phyloP scores from a whole-genome alignment of 179 eudicot species.

The Beta macrorhiza region DNA sequence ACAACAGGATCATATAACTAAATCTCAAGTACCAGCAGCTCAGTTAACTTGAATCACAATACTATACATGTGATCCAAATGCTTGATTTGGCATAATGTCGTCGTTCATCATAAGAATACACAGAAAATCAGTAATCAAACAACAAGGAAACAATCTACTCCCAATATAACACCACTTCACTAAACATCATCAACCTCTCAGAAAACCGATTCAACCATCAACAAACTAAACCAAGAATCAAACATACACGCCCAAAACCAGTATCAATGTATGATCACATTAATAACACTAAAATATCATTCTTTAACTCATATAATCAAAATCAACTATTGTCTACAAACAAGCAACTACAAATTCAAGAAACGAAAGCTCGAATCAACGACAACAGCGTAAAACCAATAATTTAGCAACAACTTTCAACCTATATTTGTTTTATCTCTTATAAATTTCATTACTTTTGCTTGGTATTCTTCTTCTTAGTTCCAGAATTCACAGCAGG shows the following conservation, averaged over 20 bases:
- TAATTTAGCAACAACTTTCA: background rate
- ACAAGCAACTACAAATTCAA: background rate
- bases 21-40: background rate
- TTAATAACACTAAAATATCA: background rate
- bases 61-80: background rate
- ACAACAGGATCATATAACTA: background rate
- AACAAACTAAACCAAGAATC: background rate
- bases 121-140: background rate
- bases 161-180: background rate
- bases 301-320: slow-evolving; percentile 4
- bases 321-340: slow-evolving; percentile 15
- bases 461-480: slow-evolving; percentile 72
- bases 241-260: background rate
- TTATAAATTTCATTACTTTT: slow-evolving; percentile 29
- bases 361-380: background rate
- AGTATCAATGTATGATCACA: background rate
- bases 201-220: background rate
- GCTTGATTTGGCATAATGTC: background rate
- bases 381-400: background rate
- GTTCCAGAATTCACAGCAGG: slow-evolving; percentile 23
- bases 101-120: background rate
- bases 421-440: background rate
- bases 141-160: background rate
- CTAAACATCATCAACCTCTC: background rate
- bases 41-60: background rate